Evolutionary conservation across 1,139 yeast genomes (phyloP).

Genomic region (Saccharomycopsis hybrid): DNA sequence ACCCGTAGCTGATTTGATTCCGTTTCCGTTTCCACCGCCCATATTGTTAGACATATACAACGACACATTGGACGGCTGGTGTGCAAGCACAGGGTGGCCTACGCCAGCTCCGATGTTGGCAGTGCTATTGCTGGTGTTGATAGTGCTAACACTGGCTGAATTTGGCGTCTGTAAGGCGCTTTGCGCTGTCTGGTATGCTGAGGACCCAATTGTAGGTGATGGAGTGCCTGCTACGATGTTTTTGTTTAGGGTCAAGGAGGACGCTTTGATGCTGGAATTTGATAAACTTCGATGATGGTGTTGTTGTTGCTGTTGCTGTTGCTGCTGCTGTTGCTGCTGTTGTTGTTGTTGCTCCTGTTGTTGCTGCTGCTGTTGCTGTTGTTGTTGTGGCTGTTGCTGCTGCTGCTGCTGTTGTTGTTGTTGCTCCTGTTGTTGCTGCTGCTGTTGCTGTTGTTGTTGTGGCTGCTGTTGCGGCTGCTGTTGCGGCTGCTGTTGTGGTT

Average conservation of each 20-base stretch:
- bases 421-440: too few relatives aligned
- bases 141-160: constrained; percentile 3
- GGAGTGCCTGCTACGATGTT: constrained; percentile 13
- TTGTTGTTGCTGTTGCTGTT: not conserved
- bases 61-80: constrained; percentile 8
- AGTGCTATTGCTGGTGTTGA: not conserved
- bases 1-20: not conserved
- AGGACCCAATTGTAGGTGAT: constrained; percentile 14
- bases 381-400: too few relatives aligned
- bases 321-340: too few relatives aligned
- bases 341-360: too few relatives aligned
- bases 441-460: too few relatives aligned
- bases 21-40: too few relatives aligned
- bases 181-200: constrained; percentile 19
- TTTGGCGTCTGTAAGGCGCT: constrained; percentile 18
- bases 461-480: too few relatives aligned
- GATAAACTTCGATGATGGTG: constrained; percentile 6
- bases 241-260: constrained; percentile 2
- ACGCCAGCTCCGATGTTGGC: constrained; percentile 2
- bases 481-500: too few relatives aligned
- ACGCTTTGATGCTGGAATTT: constrained; percentile 6
- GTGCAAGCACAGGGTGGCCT: constrained; percentile 12
- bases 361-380: too few relatives aligned
- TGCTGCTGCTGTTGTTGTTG: too few relatives aligned
- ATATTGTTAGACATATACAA: not conserved